These are phyloP conservation scores for Alliaria petiolata DNA, from an alignment of 345 rosid species.

Conservation along the genomic window DNA sequence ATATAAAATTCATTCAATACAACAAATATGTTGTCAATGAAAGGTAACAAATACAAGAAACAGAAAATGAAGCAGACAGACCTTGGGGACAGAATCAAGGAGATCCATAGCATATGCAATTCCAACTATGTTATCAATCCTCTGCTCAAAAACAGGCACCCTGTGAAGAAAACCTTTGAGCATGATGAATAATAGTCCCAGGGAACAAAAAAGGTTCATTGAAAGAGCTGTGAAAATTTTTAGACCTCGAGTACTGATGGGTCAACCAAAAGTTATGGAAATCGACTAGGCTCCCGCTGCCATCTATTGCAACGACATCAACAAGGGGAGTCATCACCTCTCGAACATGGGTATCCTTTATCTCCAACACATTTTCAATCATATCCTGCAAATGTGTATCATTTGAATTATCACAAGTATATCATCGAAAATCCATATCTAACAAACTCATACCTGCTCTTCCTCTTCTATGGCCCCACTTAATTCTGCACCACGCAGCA, in stretches of 20 bases:
- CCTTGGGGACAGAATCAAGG: conserved; percentile 90
- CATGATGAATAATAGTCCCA: conserved; percentile 1
- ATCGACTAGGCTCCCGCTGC: conserved; percentile 70
- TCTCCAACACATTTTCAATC: conserved; percentile 99
- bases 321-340: conserved; percentile 99
- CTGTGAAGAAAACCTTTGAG: conserved; percentile 40
- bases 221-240: background rate
- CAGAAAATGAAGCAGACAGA: conserved; percentile 31
- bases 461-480: conserved; percentile 99
- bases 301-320: conserved; percentile 96
- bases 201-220: background rate
- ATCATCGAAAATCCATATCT: background rate
- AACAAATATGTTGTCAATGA: conserved; percentile 30
- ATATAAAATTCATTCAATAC: conserved; percentile 42
- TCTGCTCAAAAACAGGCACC: conserved; percentile 99
- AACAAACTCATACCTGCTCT: conserved; percentile 62
- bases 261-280: conserved; percentile 91
- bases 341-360: conserved; percentile 93
- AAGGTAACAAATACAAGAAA: background rate
- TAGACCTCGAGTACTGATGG: conserved; percentile 95
- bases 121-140: conserved; percentile 92
- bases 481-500: conserved; percentile 93
- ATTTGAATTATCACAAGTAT: conserved; percentile 4
- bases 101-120: conserved; percentile 99
- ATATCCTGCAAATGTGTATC: conserved; percentile 63